These are phyloP conservation scores for Helianthus tuberosus DNA, from an alignment of 129 eudicot genomes.

Conservation along the genomic window DNA sequence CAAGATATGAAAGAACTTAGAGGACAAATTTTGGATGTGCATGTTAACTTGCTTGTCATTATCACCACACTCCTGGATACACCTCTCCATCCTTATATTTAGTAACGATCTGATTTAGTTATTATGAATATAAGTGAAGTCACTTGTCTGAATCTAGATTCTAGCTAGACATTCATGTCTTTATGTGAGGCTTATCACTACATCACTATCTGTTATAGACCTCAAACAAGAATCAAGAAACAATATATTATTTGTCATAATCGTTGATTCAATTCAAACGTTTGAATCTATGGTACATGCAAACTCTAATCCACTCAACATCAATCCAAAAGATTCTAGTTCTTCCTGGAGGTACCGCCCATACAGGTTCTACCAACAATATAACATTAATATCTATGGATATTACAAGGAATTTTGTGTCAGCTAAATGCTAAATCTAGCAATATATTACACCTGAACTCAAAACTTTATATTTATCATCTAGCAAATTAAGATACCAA, in stretches of 20 bases:
- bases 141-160: neutral
- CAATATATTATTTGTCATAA: conserved; percentile 7
- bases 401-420: conserved; percentile 19
- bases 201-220: conserved; percentile 4
- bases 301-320: neutral
- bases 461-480: conserved; percentile 18
- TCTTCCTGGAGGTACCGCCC: conserved; percentile 33
- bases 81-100: too few species aligned
- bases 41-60: too few species aligned
- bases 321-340: conserved; percentile 11
- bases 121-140: neutral
- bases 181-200: neutral
- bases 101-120: too few species aligned
- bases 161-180: neutral
- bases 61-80: neutral
- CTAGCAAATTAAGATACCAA: neutral
- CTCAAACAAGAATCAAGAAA: conserved; percentile 2
- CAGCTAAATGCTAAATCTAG: conserved; percentile 11
- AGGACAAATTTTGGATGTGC: too few species aligned
- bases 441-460: conserved; percentile 13
- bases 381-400: conserved; percentile 13
- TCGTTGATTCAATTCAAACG: conserved; percentile 2
- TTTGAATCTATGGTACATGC: neutral
- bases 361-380: conserved; percentile 27
- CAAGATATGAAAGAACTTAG: too few species aligned